These are phyloP conservation scores for Phytophthora chlamydospora DNA, from an alignment of 352 stramenopile species.

Conservation along the genomic window DNA sequence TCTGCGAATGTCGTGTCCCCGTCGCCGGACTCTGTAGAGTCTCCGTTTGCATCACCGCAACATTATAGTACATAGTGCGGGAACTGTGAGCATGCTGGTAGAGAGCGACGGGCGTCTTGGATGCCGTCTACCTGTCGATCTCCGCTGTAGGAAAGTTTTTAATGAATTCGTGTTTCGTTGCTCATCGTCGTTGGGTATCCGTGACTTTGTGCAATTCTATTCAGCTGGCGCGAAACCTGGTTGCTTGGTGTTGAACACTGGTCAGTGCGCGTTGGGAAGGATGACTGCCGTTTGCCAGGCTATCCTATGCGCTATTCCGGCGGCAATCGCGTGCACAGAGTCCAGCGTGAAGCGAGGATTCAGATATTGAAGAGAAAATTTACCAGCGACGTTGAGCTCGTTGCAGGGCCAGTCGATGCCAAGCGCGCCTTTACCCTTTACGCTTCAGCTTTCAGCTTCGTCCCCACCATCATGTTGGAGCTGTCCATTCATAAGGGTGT, in stretches of 20 bases:
- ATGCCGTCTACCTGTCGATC: conserved; percentile 5
- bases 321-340: not conserved
- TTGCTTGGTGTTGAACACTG: not conserved
- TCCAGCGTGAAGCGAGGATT: too few species aligned
- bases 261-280: conserved; percentile 10
- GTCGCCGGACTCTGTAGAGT: conserved; percentile 18
- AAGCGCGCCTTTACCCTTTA: conserved; percentile 5
- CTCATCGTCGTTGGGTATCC: too few species aligned
- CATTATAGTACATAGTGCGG: conserved; percentile 6
- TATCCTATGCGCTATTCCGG: conserved; percentile 19
- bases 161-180: too few species aligned
- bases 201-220: too few species aligned
- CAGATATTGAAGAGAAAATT: conserved; percentile 20
- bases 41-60: conserved; percentile 32
- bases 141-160: conserved; percentile 25
- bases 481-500: conserved; percentile 14
- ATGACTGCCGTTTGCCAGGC: conserved; percentile 6
- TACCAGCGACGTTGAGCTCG: conserved; percentile 8
- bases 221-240: too few species aligned
- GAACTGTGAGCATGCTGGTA: conserved; percentile 34
- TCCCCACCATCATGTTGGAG: conserved; percentile 12
- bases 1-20: conserved; percentile 2
- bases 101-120: not conserved
- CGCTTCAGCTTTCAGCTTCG: not conserved
- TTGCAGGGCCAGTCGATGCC: conserved; percentile 3